Percentiles rank a stretch among this genome's conserved stretches.
Evolutionary conservation across 164 flowering plant genomes (phyloP).

Genomic region (Platanus orientalis): DNA sequence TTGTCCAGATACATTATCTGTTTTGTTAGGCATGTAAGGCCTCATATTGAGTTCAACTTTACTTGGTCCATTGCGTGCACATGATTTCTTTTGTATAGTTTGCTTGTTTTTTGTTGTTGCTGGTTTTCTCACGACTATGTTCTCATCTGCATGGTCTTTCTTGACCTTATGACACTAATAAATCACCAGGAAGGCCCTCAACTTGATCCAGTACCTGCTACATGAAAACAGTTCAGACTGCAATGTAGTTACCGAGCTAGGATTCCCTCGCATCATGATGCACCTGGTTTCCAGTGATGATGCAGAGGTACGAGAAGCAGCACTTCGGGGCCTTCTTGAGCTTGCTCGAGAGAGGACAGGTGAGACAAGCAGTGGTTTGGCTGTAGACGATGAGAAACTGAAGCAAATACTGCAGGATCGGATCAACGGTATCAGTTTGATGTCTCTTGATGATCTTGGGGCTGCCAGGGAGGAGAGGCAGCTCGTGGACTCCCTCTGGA

Average conservation of each 20-base stretch:
- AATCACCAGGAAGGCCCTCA: conserved; percentile 80
- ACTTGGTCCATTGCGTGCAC: neutral
- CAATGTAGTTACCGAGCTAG: conserved; percentile 52
- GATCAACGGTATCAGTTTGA: conserved; percentile 55
- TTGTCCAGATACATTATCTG: neutral
- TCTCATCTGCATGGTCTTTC: too few relatives aligned
- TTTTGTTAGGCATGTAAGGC: neutral
- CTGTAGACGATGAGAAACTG: conserved; percentile 51
- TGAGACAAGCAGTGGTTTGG: conserved; percentile 14
- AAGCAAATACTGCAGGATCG: conserved; percentile 71
- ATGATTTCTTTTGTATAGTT: too few relatives aligned
- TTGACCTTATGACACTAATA: neutral
- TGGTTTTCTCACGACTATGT: neutral
- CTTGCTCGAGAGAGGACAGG: conserved; percentile 42
- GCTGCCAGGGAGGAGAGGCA: conserved; percentile 86
- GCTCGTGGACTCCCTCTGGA: conserved; percentile 89
- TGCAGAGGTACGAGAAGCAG: conserved; percentile 83
- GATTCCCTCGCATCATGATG: conserved; percentile 76
- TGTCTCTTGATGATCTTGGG: conserved; percentile 79
- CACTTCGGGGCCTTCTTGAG: conserved; percentile 75
- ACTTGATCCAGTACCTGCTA: conserved; percentile 77
- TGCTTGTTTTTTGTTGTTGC: neutral
- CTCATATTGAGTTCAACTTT: neutral
- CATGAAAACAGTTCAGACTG: conserved; percentile 70
- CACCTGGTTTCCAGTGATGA: conserved; percentile 86